phyloP scores from a whole-genome alignment of 2,329 filamentous ascomycete species.

The Thelonectria rubi region DNA sequence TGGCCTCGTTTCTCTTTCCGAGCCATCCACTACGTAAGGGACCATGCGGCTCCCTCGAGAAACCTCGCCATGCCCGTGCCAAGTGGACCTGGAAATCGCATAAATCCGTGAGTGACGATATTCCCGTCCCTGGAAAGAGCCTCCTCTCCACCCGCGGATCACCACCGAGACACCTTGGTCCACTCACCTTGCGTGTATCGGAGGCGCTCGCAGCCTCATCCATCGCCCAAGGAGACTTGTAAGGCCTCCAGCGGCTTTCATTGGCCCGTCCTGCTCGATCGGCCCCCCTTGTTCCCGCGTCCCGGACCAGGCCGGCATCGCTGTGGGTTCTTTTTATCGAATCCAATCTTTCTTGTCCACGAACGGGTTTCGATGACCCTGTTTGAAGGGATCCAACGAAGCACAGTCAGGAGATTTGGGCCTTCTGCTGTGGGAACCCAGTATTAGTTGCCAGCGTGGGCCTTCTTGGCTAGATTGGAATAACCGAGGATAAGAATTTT shows the following conservation, averaged over 20 bases:
- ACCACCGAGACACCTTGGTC: slow-evolving; percentile 17
- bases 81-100: slow-evolving; percentile 38
- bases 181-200: slow-evolving; percentile 13
- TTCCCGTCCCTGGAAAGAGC: slow-evolving; percentile 33
- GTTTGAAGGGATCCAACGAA: slow-evolving; percentile 11
- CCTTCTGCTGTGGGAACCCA: slow-evolving; percentile 16
- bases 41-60: slow-evolving; percentile 38
- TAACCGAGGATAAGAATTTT: slow-evolving; percentile 41
- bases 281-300: neutral
- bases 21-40: slow-evolving; percentile 3
- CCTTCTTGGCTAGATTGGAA: slow-evolving; percentile 21
- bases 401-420: slow-evolving; percentile 36
- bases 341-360: slow-evolving; percentile 13
- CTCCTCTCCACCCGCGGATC: slow-evolving; percentile 27
- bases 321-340: neutral
- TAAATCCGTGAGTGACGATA: slow-evolving; percentile 23
- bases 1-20: neutral
- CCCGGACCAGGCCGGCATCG: slow-evolving; percentile 33
- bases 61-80: slow-evolving; percentile 21
- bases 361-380: slow-evolving; percentile 4
- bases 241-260: slow-evolving; percentile 9
- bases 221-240: neutral
- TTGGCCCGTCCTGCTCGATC: slow-evolving; percentile 26
- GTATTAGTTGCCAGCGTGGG: slow-evolving; percentile 23
- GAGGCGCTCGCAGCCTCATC: slow-evolving; percentile 5